Conservation (phyloP, 805 yeast genomes). For the Metschnikowia drakensbergensis region DNA sequence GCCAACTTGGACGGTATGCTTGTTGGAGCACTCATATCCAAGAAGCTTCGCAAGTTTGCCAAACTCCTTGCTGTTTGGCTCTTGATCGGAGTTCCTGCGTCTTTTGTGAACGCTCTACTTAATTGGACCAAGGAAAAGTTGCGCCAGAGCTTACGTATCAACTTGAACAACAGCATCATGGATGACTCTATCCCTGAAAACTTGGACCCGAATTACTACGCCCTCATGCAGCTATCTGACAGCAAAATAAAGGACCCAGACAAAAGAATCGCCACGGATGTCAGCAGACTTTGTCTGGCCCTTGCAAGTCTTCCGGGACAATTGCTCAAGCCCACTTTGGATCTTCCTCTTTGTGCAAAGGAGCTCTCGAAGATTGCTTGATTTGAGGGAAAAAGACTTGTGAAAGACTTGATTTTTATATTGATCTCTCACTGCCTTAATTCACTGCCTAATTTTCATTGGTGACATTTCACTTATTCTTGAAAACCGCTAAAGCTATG, state of each 20-base stretch:
- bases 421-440: too few relatives aligned
- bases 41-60: constrained; percentile 60
- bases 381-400: too few relatives aligned
- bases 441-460: too few relatives aligned
- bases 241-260: constrained; percentile 65
- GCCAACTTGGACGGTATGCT: constrained; percentile 84
- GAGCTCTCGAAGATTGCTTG: constrained; percentile 50
- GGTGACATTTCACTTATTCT: too few relatives aligned
- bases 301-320: constrained; percentile 77
- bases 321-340: constrained; percentile 76
- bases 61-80: constrained; percentile 71
- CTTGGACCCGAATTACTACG: constrained; percentile 68
- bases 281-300: constrained; percentile 67
- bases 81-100: constrained; percentile 81
- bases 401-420: too few relatives aligned
- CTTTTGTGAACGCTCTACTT: constrained; percentile 69
- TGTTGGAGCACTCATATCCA: constrained; percentile 76
- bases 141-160: constrained; percentile 55
- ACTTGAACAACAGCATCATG: constrained; percentile 61
- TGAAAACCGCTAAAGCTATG: too few relatives aligned
- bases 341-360: constrained; percentile 74
- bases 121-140: constrained; percentile 56
- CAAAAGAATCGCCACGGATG: constrained; percentile 78
- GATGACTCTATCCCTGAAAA: constrained; percentile 68
- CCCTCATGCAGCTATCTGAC: constrained; percentile 57